phyloP scores from a whole-genome alignment of 1,284 basidiomycete species.

The Tilletia caries region DNA sequence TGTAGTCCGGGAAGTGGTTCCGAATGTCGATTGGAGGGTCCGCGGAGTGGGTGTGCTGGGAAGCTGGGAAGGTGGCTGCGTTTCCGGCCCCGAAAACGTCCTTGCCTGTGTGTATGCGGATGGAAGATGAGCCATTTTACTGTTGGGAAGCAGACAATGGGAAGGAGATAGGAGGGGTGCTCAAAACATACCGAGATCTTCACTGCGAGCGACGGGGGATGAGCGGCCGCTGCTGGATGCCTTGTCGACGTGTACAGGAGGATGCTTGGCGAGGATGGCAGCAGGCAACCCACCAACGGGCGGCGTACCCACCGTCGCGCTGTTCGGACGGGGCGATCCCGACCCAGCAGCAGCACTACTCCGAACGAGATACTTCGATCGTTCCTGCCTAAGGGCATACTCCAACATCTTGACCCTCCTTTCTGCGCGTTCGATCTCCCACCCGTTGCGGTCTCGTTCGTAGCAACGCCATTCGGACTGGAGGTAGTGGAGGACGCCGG shows the following conservation, averaged over 20 bases:
- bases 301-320: not conserved
- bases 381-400: conserved; percentile 74
- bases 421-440: conserved; percentile 98
- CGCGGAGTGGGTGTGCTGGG: not conserved
- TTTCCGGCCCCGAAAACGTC: too few species aligned
- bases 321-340: too few species aligned
- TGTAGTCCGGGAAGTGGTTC: conserved; percentile 27
- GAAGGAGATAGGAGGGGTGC: too few species aligned
- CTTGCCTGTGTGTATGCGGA: not conserved
- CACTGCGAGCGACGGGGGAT: conserved; percentile 8
- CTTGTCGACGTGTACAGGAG: conserved; percentile 5
- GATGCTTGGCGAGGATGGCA: not conserved
- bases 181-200: not conserved
- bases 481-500: conserved; percentile 90
- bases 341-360: not conserved
- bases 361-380: conserved; percentile 58
- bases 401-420: conserved; percentile 98
- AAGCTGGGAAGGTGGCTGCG: not conserved
- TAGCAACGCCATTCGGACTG: conserved; percentile 92
- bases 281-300: not conserved
- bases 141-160: too few species aligned
- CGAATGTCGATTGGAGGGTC: conserved; percentile 6
- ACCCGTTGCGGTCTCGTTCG: conserved; percentile 95
- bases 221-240: conserved; percentile 12
- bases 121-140: too few species aligned